Percentiles rank a stretch among this genome's conserved stretches.
These are phyloP conservation scores for Xylaria sp. DNA, from an alignment of 495 filamentous ascomycete species.

Conservation along the genomic window DNA sequence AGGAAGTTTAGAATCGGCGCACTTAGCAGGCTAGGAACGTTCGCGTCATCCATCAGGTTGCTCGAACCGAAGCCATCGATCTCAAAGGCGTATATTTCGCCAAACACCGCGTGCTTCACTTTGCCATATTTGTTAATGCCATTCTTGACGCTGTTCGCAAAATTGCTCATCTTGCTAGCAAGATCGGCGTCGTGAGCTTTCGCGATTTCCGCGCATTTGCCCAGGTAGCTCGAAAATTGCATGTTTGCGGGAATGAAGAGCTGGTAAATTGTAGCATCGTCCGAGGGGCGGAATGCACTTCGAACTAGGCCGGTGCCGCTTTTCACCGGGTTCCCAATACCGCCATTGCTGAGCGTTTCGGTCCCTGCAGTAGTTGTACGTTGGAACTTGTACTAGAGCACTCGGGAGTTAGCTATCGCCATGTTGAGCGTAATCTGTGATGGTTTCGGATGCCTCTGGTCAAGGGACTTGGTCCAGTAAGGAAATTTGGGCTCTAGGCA, in stretches of 20 bases:
- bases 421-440: background rate
- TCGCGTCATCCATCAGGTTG: constrained; percentile 75
- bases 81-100: constrained; percentile 66
- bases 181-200: constrained; percentile 48
- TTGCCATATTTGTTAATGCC: constrained; percentile 61
- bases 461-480: background rate
- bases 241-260: constrained; percentile 71
- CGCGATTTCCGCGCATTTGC: constrained; percentile 57
- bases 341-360: constrained; percentile 66
- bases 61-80: constrained; percentile 64
- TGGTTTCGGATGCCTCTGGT: background rate
- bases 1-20: constrained; percentile 64
- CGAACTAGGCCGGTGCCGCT: constrained; percentile 66
- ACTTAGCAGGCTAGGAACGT: constrained; percentile 64
- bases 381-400: constrained; percentile 60
- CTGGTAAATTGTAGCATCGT: constrained; percentile 65
- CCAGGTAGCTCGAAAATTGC: constrained; percentile 68
- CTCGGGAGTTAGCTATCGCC: background rate
- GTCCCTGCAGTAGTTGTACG: constrained; percentile 59
- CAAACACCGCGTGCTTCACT: constrained; percentile 51
- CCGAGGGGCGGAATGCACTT: constrained; percentile 68
- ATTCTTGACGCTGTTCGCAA: constrained; percentile 52
- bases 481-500: background rate
- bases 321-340: constrained; percentile 63
- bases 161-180: constrained; percentile 54